These are phyloP conservation scores for Breynia disticha DNA, from an alignment of 441 rosid species.

Conservation along the genomic window DNA sequence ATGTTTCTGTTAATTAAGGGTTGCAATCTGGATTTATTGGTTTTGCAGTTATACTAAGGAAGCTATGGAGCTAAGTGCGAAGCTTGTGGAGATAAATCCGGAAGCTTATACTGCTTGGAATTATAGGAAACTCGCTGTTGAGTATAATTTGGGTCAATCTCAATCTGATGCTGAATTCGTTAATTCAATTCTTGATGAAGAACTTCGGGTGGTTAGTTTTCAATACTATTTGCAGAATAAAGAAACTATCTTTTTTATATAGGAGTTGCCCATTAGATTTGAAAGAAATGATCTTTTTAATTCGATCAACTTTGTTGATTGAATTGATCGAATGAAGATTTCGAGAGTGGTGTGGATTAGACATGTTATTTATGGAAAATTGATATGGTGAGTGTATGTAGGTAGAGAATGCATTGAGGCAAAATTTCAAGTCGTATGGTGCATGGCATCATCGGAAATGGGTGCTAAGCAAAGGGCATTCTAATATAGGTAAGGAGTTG, in stretches of 20 bases:
- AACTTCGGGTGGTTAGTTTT: slow-evolving; percentile 50
- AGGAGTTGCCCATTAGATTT: too few relatives aligned
- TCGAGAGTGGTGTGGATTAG: too few relatives aligned
- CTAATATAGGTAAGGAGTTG: slow-evolving; percentile 51
- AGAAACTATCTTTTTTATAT: too few relatives aligned
- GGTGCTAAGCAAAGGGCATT: slow-evolving; percentile 69
- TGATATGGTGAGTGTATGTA: slow-evolving; percentile 14
- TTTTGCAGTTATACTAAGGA: slow-evolving; percentile 58
- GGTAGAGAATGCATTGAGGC: slow-evolving; percentile 73
- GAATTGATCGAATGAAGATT: background rate
- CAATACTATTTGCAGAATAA: too few relatives aligned
- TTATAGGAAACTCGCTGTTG: slow-evolving; percentile 72
- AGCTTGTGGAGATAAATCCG: slow-evolving; percentile 74
- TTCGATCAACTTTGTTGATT: background rate
- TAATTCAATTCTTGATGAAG: slow-evolving; percentile 51
- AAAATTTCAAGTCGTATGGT: slow-evolving; percentile 76
- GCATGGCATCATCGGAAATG: slow-evolving; percentile 97
- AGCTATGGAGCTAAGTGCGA: slow-evolving; percentile 65
- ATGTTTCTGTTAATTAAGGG: too few relatives aligned
- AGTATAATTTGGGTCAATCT: slow-evolving; percentile 28
- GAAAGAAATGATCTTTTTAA: background rate
- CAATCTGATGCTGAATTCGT: slow-evolving; percentile 33
- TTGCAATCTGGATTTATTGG: background rate
- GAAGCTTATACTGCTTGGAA: slow-evolving; percentile 90
- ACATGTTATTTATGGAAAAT: background rate